A percentile compares a stretch with the other conserved stretches of the same genome.
These are phyloP conservation scores for Lagenaria siceraria DNA, from an alignment of 306 rosid genomes.

Conservation along the genomic window DNA sequence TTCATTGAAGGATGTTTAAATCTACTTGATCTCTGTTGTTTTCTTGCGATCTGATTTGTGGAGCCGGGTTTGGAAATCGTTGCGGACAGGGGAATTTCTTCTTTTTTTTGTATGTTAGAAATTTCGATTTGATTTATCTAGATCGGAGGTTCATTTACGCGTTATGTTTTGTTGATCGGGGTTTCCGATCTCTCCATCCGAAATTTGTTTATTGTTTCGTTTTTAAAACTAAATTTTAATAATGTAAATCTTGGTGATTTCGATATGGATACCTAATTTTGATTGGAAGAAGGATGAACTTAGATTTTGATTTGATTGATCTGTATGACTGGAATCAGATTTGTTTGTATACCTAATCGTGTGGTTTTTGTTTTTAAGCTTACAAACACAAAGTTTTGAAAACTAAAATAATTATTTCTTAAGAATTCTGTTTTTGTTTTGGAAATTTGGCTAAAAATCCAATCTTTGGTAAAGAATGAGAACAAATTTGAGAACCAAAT, in stretches of 20 bases:
- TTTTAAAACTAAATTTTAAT: not conserved
- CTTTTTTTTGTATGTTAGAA: not conserved
- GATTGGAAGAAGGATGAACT: not conserved
- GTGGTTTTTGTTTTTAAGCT: not conserved
- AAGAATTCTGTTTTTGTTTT: too few relatives aligned
- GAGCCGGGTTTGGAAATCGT: not conserved
- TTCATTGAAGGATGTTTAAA: not conserved
- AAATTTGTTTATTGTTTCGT: not conserved
- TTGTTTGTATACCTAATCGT: not conserved
- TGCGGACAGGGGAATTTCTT: not conserved
- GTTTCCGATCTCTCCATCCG: not conserved
- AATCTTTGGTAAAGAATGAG: too few relatives aligned
- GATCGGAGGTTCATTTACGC: not conserved
- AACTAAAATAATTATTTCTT: too few relatives aligned
- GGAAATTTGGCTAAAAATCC: too few relatives aligned
- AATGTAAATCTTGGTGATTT: not conserved
- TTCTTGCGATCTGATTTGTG: not conserved
- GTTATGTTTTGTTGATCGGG: not conserved
- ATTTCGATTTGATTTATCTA: not conserved
- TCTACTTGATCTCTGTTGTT: not conserved
- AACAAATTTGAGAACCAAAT: not conserved
- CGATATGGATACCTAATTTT: not conserved
- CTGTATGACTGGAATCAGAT: not conserved
- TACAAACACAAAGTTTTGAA: not conserved
- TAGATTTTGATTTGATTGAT: not conserved